Base-by-base conservation (phyloP, 164 flowering plant genomes). In the Berberis thunbergii region DNA sequence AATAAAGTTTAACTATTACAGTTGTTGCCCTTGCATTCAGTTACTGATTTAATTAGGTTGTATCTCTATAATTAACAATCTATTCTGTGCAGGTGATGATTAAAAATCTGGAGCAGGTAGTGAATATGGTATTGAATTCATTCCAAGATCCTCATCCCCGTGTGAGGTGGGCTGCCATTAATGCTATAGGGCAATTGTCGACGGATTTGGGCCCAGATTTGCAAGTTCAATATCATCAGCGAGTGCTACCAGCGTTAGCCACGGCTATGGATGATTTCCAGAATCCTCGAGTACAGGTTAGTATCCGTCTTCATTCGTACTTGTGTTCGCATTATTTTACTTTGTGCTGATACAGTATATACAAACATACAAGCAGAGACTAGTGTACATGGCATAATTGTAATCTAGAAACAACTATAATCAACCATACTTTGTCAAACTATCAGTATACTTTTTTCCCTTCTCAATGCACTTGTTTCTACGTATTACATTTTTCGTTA, bases 131-230 rank as follows among this genome's bases (percentile, higher is more conserved):
- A 41, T 71, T 95, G 73, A 95, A 78, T 64, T 87, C 96, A 38
- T 91, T 91, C 74, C 89, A 81, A 74, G 89, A 91, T 81, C 91
- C 93, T 10, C 97, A 94, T 46, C 97, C 98, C 4, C 92, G 98
- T 62, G 98, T 85, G 44, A 77, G 98, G 26, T 94, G 98, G 98
- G 98, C 98, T 8, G 98, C 98, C 41, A 94, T 94, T 67, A 94
- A 94, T 81, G 96, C 98, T 55, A 81, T 94, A 74, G 98, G 98
- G 45, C 98, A 94, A 66, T 61, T 94, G 60, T 90, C 98, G 41
- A 90, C 98, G 0, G 98, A 94, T 72, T 78, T 94, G 76, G 98
- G 98, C 58, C 98, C 98, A 50, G 98, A 94, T 66, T 75, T 94
- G 77, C 98, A 94, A 75, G 81, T 81, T 63, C 88, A 88, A 67